Evolutionary conservation across 129 eudicot species (phyloP).

Genomic region (Tagetes patula): DNA sequence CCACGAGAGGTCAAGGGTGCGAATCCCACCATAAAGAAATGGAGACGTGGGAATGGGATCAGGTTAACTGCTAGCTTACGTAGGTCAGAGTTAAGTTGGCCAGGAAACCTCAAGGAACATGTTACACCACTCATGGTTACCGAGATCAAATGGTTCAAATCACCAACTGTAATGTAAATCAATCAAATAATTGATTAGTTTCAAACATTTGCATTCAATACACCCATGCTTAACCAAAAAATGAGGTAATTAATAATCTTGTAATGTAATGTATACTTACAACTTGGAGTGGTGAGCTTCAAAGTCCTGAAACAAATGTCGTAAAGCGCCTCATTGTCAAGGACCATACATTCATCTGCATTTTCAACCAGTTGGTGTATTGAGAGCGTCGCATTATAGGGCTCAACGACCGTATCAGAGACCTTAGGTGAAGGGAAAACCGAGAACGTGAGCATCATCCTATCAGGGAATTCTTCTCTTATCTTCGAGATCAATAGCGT

Average conservation of each 20-base stretch:
- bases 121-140: slow-evolving; percentile 96
- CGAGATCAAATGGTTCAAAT: slow-evolving; percentile 79
- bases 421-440: slow-evolving; percentile 29
- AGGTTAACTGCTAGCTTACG: slow-evolving; percentile 40
- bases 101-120: slow-evolving; percentile 82
- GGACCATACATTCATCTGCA: slow-evolving; percentile 90
- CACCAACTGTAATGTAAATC: slow-evolving; percentile 62
- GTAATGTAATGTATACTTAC: slow-evolving; percentile 30
- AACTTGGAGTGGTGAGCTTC: too few species aligned
- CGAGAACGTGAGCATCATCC: slow-evolving; percentile 93
- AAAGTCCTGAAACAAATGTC: too few species aligned
- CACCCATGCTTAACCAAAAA: background rate
- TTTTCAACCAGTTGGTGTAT: slow-evolving; percentile 90
- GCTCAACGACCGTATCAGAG: slow-evolving; percentile 91
- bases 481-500: slow-evolving; percentile 89
- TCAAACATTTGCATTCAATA: background rate
- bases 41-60: slow-evolving; percentile 89
- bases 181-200: background rate
- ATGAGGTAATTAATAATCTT: too few species aligned
- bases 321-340: too few species aligned
- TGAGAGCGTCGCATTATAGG: slow-evolving; percentile 87
- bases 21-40: slow-evolving; percentile 79
- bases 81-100: slow-evolving; percentile 81
- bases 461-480: slow-evolving; percentile 87
- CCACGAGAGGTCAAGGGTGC: slow-evolving; percentile 91